Evolutionary conservation across 179 eudicot species (phyloP), one percentile per base, ranked within the genome.

Genomic region (Silene coronaria): DNA sequence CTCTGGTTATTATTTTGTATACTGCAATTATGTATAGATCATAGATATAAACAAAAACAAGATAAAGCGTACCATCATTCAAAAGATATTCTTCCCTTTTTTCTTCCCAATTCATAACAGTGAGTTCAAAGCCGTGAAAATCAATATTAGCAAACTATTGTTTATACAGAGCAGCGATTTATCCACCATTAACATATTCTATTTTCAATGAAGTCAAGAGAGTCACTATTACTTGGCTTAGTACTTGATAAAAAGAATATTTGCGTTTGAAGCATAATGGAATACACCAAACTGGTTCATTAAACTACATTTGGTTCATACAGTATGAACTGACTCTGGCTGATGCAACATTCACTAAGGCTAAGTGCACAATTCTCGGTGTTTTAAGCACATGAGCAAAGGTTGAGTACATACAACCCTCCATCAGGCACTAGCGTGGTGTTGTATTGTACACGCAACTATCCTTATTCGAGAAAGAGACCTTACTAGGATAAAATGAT

Each of bases 151-250:
- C 53, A 22, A 7, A 36, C 67, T 60, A 46, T 8, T 67, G 12
- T 34, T 36, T 36, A 22, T 16, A 36, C 2, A 57, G 42, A 21
- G 34, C 53, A 21, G 51, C 30, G 12, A 32, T n/a, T 64, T 66
- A 6, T 66, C 24, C 28, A 12, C 30, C 2, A 21, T 6, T 9
- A 24, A 28, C 22, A 64, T 28, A 14, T 64, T 64, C 68, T 34
- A 66, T 32, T 34, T 66, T 26, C 69, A 28, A 30, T 26, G 34
- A 36, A n/a, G n/a, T n/a, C 36, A n/a, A 63, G 24, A 63, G 36
- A 63, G 26, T 28, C 70, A 66, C 16, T 32, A 34, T 66, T 66
- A n/a, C n/a, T n/a, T 34, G 45, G 70, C 24, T 66, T 66, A 34
- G 12, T 38, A 38, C 45, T 38, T 38, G 45, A 38, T 38, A 9